Evolutionary conservation across 2,329 filamentous ascomycete species (phyloP).

Genomic region (Diaporthe sp.): DNA sequence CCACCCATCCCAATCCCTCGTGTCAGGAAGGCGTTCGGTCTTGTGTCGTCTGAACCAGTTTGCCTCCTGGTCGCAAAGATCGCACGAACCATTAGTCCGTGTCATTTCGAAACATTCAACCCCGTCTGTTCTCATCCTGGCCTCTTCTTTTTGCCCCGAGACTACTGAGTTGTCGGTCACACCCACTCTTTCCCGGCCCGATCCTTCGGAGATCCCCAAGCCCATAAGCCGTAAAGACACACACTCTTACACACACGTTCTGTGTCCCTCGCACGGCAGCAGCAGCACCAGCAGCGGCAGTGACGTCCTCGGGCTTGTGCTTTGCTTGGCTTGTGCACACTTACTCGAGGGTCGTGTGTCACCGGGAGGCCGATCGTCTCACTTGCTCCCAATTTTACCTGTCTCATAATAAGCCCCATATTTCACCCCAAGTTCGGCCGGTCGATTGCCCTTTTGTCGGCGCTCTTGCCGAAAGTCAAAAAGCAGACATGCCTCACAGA

Average conservation of each 20-base stretch:
- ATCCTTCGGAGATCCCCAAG: slow-evolving; percentile 38
- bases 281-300: neutral
- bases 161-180: slow-evolving; percentile 1
- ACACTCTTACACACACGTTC: neutral
- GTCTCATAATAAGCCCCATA: slow-evolving; percentile 27
- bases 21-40: neutral
- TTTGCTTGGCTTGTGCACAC: slow-evolving; percentile 24
- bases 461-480: neutral
- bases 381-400: slow-evolving; percentile 12
- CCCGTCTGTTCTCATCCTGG: neutral
- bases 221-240: slow-evolving; percentile 17
- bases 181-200: slow-evolving; percentile 6
- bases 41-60: neutral
- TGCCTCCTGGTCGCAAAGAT: neutral
- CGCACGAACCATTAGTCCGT: slow-evolving; percentile 11
- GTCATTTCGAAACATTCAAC: neutral
- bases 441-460: neutral
- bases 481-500: slow-evolving; percentile 30
- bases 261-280: neutral
- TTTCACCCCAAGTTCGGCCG: neutral
- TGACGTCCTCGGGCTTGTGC: slow-evolving; percentile 15
- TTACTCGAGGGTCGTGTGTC: slow-evolving; percentile 6
- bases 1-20: neutral
- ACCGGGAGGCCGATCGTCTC: slow-evolving; percentile 5
- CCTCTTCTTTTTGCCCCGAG: neutral